Conservation (phyloP, 208 protist genomes). For the Crithidia acanthocephali region DNA sequence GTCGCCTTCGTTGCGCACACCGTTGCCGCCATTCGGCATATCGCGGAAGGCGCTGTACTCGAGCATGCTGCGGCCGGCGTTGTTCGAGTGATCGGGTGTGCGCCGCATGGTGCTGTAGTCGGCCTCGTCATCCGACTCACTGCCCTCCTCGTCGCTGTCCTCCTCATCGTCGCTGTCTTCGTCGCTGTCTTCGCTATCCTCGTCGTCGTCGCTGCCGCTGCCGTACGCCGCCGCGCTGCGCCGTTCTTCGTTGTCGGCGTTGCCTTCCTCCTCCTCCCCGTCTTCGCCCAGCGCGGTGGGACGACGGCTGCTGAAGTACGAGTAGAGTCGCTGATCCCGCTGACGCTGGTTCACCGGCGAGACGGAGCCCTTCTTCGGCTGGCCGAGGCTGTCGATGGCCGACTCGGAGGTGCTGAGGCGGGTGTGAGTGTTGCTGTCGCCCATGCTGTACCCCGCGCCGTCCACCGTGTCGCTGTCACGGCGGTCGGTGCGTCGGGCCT, state of each 20-base stretch:
- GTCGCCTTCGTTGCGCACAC: not conserved
- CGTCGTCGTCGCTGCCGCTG: conserved; percentile 17
- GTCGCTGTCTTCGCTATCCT: conserved; percentile 6
- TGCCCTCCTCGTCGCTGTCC: conserved; percentile 3
- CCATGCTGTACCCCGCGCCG: conserved; percentile 5
- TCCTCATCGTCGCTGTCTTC: conserved; percentile 8
- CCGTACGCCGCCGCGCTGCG: conserved; percentile 3
- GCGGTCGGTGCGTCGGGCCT: not conserved
- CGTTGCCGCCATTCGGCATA: not conserved
- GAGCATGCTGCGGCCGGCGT: conserved; percentile 10
- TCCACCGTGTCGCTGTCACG: not conserved
- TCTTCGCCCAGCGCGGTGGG: not conserved
- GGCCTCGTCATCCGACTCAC: conserved; percentile 18
- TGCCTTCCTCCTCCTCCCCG: conserved; percentile 13
- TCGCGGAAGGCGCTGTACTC: conserved; percentile 34
- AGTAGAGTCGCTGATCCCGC: conserved; percentile 5
- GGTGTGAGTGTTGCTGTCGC: not conserved
- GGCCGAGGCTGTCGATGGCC: not conserved
- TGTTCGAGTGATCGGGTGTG: conserved; percentile 10
- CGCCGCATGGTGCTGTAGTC: conserved; percentile 29
- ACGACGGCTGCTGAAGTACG: conserved; percentile 1
- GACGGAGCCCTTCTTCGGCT: not conserved
- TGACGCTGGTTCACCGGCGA: not conserved
- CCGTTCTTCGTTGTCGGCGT: not conserved
- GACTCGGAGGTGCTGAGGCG: conserved; percentile 12